Conservation (phyloP, 108 stramenopile species). For the Ochromonas danica region DNA sequence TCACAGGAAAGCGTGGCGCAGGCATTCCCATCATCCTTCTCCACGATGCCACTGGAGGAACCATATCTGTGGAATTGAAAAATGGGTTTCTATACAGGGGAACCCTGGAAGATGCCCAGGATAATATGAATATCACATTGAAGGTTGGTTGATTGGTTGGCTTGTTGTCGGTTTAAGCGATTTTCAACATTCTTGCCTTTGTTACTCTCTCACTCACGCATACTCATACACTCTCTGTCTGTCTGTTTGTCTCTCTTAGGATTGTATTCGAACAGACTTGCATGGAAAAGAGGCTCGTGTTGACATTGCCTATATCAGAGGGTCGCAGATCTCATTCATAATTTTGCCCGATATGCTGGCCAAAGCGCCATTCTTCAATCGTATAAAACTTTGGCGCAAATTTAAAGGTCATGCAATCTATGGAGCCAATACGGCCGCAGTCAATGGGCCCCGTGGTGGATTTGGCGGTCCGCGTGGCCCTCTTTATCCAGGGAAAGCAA, state of each 20-base stretch:
- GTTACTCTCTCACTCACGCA: too few relatives aligned
- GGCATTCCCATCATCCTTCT: conserved; percentile 64
- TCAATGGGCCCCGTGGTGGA: not conserved
- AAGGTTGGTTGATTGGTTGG: conserved; percentile 31
- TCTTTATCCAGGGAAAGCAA: too few relatives aligned
- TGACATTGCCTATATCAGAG: conserved; percentile 58
- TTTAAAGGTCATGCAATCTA: conserved; percentile 45
- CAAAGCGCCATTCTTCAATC: conserved; percentile 61
- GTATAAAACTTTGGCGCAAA: conserved; percentile 52
- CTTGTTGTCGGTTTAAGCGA: not conserved
- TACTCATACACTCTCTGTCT: too few relatives aligned
- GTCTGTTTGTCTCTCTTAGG: conserved; percentile 17
- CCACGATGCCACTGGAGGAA: conserved; percentile 62
- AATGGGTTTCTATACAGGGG: conserved; percentile 56
- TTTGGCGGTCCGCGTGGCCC: not conserved
- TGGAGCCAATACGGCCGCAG: not conserved
- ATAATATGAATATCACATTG: conserved; percentile 60
- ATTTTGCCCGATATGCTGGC: conserved; percentile 59
- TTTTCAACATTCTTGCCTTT: not conserved
- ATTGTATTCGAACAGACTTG: conserved; percentile 47
- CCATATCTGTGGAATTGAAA: conserved; percentile 60
- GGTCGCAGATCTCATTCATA: conserved; percentile 52
- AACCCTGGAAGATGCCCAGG: conserved; percentile 57
- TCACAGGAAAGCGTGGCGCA: conserved; percentile 55
- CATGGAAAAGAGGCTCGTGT: conserved; percentile 42